Evolutionary conservation across 2,329 filamentous ascomycete species (phyloP), one percentile per base, ranked within the genome.

Genomic region (Penicillium sp.): DNA sequence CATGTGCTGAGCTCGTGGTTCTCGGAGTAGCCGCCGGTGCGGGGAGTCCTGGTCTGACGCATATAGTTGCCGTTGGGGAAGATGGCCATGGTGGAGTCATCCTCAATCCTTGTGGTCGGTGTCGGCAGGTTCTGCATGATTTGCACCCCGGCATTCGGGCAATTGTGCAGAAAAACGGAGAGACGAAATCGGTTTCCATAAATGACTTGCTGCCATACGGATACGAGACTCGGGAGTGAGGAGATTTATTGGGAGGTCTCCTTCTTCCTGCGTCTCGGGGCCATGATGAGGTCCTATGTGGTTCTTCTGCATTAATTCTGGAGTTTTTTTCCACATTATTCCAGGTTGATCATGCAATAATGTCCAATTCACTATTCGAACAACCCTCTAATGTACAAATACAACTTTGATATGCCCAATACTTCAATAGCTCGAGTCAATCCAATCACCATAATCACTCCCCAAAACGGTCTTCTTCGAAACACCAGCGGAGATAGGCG

Each of bases 1-100:
- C 66, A 18, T 69, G 66, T 51, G 67, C 67, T 9, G 65, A 68
- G 39, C 60, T 68, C 10, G 67, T 68, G 16, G 62, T 63, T 10
- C 53, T 69, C 19, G 67, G 67, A 7, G 57, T 55, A 16, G 67
- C 65, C 1, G 66, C 66, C 0, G 59, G 58, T 1, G 65, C 63
- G 2, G 64, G 60, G 8, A 56, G 51, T 5, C 35, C 46, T 23
- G 48, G 55, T 27, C 51, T 69, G 18, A 67, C 60, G 4, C 58
- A 64, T 46, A 65, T 68, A 18, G 67, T 68, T 26, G 63, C 64
- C 0, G 52, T 67, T 10, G 64, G 46, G 10, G 64, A 65, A 42
- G 54, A 62, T 11, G 53, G 58, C 26, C 50, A 60, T 9, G 59
- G 55, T 2, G 51, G 51, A 41, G 19, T 16, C 10, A 58, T 68